A percentile compares a stretch with the other conserved stretches of the same genome.
These are phyloP conservation scores for Ceratobasidium sp. DNA, from an alignment of 1,284 basidiomycete genomes.

Conservation along the genomic window DNA sequence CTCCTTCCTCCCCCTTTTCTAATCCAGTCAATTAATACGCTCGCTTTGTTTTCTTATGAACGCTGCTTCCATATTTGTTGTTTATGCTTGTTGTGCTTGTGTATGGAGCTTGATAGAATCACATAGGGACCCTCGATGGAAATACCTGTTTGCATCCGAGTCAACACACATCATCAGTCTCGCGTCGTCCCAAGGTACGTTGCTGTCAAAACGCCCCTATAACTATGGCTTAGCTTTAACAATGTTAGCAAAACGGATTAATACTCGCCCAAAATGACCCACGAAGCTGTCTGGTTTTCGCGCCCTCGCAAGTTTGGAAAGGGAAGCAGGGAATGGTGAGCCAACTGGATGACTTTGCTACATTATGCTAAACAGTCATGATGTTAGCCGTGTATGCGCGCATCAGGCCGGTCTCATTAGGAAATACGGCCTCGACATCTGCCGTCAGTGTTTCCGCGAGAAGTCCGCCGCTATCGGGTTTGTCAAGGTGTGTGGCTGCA, in stretches of 20 bases:
- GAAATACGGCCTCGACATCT: slow-evolving; percentile 94
- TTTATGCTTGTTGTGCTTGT: slow-evolving; percentile 21
- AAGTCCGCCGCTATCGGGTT: slow-evolving; percentile 94
- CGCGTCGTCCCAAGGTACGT: slow-evolving; percentile 28
- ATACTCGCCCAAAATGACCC: slow-evolving; percentile 72
- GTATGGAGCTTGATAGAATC: slow-evolving; percentile 31
- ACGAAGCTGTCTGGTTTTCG: slow-evolving; percentile 93
- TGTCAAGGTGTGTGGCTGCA: slow-evolving; percentile 75
- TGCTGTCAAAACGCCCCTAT: neutral
- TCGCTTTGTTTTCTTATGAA: slow-evolving; percentile 5
- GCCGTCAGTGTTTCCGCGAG: slow-evolving; percentile 98
- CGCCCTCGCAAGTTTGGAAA: slow-evolving; percentile 95
- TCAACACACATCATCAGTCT: slow-evolving; percentile 25
- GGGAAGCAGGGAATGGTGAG: slow-evolving; percentile 92
- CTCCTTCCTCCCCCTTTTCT: slow-evolving; percentile 33
- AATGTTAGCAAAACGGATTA: neutral
- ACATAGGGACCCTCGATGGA: neutral
- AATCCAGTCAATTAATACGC: slow-evolving; percentile 19
- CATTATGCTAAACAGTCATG: slow-evolving; percentile 4
- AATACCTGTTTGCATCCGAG: slow-evolving; percentile 25
- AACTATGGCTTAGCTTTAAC: neutral
- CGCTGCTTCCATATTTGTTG: neutral
- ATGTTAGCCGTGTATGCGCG: slow-evolving; percentile 86
- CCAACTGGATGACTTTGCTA: slow-evolving; percentile 32
- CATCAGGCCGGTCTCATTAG: slow-evolving; percentile 97